Evolutionary conservation across 192 early-diverging fungal genomes (phyloP).

Genomic region (Endogone sp.): DNA sequence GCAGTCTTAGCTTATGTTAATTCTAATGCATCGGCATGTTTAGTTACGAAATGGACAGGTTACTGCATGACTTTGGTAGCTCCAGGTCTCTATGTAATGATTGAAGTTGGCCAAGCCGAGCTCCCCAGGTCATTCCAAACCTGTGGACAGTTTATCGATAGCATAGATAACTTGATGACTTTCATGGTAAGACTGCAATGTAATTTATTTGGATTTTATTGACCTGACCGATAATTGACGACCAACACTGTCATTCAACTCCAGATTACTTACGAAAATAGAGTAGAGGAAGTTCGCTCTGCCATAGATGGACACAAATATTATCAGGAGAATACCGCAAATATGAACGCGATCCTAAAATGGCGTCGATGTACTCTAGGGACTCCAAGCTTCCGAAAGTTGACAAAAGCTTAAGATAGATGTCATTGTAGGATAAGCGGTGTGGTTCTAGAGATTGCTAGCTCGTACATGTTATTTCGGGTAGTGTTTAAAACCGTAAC

Average conservation of each 20-base stretch:
- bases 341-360: no score
- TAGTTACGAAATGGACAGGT: conserved; percentile 2
- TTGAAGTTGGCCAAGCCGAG: conserved; percentile 7
- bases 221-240: not conserved
- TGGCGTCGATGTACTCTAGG: not conserved
- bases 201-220: not conserved
- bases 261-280: not conserved
- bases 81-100: not conserved
- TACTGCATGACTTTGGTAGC: conserved; percentile 4
- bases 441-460: no score
- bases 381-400: not conserved
- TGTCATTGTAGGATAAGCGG: no score
- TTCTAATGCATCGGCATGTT: not conserved
- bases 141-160: conserved; percentile 9
- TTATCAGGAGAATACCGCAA: not conserved
- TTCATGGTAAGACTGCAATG: conserved; percentile 3
- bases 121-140: conserved; percentile 9
- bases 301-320: not conserved
- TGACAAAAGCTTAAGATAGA: not conserved
- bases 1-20: no score
- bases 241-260: not conserved
- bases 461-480: no score
- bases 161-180: conserved; percentile 3
- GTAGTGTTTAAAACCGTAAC: no score
- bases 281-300: not conserved